Conservation (phyloP, 2,329 filamentous ascomycete species). For the Apiospora pterosperma region DNA sequence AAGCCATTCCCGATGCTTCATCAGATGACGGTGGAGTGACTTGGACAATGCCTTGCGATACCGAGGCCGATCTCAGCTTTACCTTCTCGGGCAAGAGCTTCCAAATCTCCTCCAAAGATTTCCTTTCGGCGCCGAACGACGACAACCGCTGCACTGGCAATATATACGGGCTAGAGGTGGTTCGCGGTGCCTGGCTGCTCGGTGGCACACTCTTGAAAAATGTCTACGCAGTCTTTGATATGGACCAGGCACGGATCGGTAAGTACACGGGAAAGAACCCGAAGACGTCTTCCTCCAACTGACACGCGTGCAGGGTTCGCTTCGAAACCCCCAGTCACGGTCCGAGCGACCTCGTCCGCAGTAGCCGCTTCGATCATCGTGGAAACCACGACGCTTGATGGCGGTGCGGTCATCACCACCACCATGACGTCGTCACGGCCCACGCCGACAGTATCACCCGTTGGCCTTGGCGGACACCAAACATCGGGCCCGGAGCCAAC, state of each 20-base stretch:
- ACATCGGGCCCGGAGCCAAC: background rate
- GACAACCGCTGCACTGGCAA: slow-evolving; percentile 63
- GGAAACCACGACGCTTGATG: background rate
- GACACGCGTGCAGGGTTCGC: no score
- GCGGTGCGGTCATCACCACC: background rate
- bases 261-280: no score
- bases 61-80: slow-evolving; percentile 56
- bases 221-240: slow-evolving; percentile 83
- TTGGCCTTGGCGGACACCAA: background rate
- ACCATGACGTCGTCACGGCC: background rate
- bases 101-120: slow-evolving; percentile 67
- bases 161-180: slow-evolving; percentile 68
- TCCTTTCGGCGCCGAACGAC: slow-evolving; percentile 49
- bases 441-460: background rate
- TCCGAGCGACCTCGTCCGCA: background rate
- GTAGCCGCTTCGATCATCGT: background rate
- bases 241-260: slow-evolving; percentile 64
- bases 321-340: background rate
- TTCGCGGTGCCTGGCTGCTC: slow-evolving; percentile 69
- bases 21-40: slow-evolving; percentile 55
- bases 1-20: slow-evolving; percentile 59
- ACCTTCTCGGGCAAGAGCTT: slow-evolving; percentile 67
- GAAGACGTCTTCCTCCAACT: no score
- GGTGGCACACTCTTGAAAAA: slow-evolving; percentile 88
- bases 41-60: slow-evolving; percentile 72